These are phyloP conservation scores for Candida koratica DNA, from an alignment of 805 yeast genomes.

Conservation along the genomic window DNA sequence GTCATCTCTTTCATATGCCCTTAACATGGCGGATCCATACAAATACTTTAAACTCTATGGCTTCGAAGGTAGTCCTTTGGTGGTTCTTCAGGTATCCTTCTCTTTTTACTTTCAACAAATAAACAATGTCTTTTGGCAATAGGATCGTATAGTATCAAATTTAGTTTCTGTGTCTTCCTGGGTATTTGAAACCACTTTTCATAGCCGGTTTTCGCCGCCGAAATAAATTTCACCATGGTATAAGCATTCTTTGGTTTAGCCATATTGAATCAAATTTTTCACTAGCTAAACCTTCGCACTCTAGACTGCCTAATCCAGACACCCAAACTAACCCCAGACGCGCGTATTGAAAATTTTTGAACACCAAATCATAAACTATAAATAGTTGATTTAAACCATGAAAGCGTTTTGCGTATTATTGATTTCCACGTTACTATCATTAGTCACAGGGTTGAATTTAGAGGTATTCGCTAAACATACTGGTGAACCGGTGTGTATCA, in stretches of 20 bases:
- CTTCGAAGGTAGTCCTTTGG: slow-evolving; percentile 34
- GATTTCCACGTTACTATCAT: slow-evolving; percentile 17
- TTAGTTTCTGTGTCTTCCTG: slow-evolving; percentile 73
- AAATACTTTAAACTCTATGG: slow-evolving; percentile 19
- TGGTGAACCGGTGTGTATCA: slow-evolving; percentile 71
- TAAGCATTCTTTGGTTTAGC: slow-evolving; percentile 69
- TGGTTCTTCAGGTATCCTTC: slow-evolving; percentile 59
- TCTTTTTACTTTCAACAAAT: slow-evolving; percentile 82
- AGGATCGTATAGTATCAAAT: slow-evolving; percentile 85
- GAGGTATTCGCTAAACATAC: slow-evolving; percentile 48
- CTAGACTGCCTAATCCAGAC: slow-evolving; percentile 8
- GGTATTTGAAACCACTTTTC: slow-evolving; percentile 77
- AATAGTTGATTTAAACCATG: slow-evolving; percentile 10
- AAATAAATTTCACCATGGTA: slow-evolving; percentile 78
- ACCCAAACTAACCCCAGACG: slow-evolving; percentile 9
- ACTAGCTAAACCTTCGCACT: background rate
- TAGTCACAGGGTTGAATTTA: slow-evolving; percentile 44
- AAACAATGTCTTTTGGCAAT: slow-evolving; percentile 83
- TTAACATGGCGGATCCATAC: too few relatives aligned
- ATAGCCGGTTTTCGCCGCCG: slow-evolving; percentile 88
- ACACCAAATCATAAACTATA: slow-evolving; percentile 6
- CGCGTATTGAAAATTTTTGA: slow-evolving; percentile 15
- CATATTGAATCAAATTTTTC: slow-evolving; percentile 18
- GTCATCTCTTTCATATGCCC: too few relatives aligned
- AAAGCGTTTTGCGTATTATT: slow-evolving; percentile 7